A percentile compares a stretch with the other conserved stretches of the same genome.
Evolutionary conservation across 1,139 yeast species (phyloP).

Genomic region (Lodderomyces beijingensis): DNA sequence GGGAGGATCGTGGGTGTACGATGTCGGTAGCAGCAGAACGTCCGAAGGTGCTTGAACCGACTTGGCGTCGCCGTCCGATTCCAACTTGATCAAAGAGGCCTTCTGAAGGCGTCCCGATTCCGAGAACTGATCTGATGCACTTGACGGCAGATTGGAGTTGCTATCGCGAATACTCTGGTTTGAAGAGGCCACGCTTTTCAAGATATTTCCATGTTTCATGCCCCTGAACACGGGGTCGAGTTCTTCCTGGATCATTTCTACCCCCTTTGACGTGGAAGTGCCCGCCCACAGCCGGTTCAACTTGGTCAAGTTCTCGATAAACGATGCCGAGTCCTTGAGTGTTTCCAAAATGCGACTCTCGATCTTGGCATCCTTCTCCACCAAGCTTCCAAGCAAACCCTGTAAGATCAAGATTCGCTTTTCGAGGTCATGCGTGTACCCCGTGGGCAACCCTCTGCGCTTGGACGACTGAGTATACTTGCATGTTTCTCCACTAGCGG

Average conservation of each 20-base stretch:
- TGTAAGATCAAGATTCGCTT: constrained; percentile 17
- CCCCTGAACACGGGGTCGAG: neutral
- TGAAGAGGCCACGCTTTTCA: neutral
- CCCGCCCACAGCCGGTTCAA: constrained; percentile 14
- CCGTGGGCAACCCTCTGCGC: constrained; percentile 22
- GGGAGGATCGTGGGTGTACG: no score
- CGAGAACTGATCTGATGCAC: neutral
- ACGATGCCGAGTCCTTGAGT: constrained; percentile 5
- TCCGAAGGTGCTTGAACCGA: neutral
- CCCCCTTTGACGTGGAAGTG: constrained; percentile 7
- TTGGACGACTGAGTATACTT: constrained; percentile 17
- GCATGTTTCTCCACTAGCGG: constrained; percentile 13
- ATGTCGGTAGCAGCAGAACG: no score
- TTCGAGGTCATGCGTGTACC: constrained; percentile 22
- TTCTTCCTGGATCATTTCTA: constrained; percentile 1
- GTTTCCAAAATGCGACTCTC: constrained; percentile 8
- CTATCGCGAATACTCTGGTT: neutral
- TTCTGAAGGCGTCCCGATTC: no score
- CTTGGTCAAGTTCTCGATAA: constrained; percentile 7
- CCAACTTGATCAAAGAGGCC: neutral
- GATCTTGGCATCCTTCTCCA: constrained; percentile 7
- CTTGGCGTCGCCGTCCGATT: neutral
- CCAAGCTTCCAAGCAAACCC: constrained; percentile 14
- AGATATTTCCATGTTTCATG: neutral
- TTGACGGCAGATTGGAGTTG: constrained; percentile 3